phyloP scores from a whole-genome alignment of 768 basidiomycete species.

The Lactarius tabidus region DNA sequence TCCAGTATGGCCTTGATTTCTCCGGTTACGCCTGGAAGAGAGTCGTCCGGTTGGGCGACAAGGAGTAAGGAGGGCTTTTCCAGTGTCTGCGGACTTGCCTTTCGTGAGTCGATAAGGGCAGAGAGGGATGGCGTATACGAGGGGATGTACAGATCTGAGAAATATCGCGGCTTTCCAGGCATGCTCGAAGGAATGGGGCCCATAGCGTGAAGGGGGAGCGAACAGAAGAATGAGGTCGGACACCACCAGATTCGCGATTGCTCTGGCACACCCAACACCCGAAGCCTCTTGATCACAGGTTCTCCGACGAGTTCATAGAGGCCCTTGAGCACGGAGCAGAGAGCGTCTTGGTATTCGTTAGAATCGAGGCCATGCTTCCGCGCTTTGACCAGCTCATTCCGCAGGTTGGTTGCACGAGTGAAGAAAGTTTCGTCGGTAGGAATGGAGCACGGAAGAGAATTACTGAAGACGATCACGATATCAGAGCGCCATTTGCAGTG shows the following conservation, averaged over 20 bases:
- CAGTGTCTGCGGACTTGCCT: not conserved
- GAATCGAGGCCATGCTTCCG: not conserved
- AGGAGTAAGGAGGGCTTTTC: not conserved
- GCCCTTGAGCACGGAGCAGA: not conserved
- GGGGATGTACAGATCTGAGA: constrained; percentile 9
- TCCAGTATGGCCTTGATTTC: not conserved
- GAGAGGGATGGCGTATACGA: not conserved
- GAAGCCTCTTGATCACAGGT: not conserved
- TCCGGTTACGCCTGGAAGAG: not conserved
- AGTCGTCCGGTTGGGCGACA: not conserved
- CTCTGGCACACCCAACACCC: constrained; percentile 4
- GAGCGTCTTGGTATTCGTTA: not conserved
- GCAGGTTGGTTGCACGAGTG: not conserved
- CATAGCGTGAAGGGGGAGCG: constrained; percentile 24
- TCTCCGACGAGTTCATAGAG: constrained; percentile 2
- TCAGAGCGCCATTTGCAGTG: constrained; percentile 10
- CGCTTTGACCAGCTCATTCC: not conserved
- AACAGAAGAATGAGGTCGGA: not conserved
- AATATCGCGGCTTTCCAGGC: not conserved
- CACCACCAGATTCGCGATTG: not conserved
- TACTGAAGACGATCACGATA: constrained; percentile 6
- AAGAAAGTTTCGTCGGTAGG: not conserved
- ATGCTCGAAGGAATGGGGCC: constrained; percentile 7
- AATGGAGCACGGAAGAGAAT: not conserved
- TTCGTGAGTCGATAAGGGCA: not conserved